Base-by-base conservation (phyloP, 495 filamentous ascomycete species). In the Penicillium malachiteum region DNA sequence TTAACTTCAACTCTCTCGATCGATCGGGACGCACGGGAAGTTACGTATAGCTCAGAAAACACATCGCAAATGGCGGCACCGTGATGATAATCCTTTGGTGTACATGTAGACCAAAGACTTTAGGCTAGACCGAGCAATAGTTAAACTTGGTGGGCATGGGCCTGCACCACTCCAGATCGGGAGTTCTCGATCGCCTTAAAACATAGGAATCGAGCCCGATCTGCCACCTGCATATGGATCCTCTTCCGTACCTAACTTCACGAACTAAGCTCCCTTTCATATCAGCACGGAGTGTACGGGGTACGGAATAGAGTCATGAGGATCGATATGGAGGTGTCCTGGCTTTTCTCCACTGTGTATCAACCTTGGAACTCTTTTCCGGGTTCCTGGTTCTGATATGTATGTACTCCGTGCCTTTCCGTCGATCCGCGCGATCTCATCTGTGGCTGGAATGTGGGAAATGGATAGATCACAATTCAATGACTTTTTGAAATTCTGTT, bases 1-100 rank as follows among this genome's bases (percentile, higher is more conserved):
- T 64, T 50, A 50, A 62, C 49, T 62, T 65, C 46, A 31, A 60
- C 52, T 39, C 38, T 38, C 54, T 55, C 58, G 55, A 60, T 65
- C 64, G 64, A 67, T 65, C 62, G 58, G 61, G 51, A 52, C 16
- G 38, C 34, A 30, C 57, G 56, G 50, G 58, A 65, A 65, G 52
- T 60, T 67, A 65, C 56, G 45, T 42, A 17, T 42, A 38, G 33
- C 37, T 31, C 31, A 52, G 47, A 47, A 40, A 53, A 58, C 40
- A 62, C 39, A 57, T 60, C 54, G 45, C 42, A 63, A 58, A 58
- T 18, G 8, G 49, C 44, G 58, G 55, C 40, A 37, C 41, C 18
- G 30, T 35, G 31, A 51, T 35, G 38, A 31, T 32, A 13, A 37
- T 26, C 30, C 50, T 44, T 52, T 55, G 46, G n/a, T n/a, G n/a